Base-by-base conservation (phyloP, 495 filamentous ascomycete species). In the Neurospora pannonica region DNA sequence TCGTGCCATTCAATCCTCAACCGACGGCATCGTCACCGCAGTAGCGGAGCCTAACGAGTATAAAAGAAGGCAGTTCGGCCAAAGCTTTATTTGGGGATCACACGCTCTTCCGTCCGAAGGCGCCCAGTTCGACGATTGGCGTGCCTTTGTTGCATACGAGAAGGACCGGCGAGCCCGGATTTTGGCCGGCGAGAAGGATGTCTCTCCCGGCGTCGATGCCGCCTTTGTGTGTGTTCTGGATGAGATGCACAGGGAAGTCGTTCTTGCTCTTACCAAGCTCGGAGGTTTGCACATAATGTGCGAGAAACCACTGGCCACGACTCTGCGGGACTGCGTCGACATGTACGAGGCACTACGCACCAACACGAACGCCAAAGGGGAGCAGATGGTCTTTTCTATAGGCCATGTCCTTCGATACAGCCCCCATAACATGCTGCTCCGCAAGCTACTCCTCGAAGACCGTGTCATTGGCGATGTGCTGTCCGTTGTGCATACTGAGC, bases 301-400 rank as follows among this genome's bases (percentile, higher is more conserved):
- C 84, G 97, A 99, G 85, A 99, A 99, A 81, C 96, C 96, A 0
- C 85, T 99, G 21, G 93, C 93, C 3, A 92, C 92, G 3, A 92
- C 87, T 0, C 84, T 98, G 17, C 76, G 85, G 31, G 93, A 95
- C 71, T 97, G 94, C 80, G 81, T 95, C 8, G 81, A 82, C 19
- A 93, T 97, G 71, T 93, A 93, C 77, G 83, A 86, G 11, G 86
- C 90, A 2, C 75, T 84, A 39, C 77, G 80, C 34, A 71, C 78
- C 24, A 79, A 81, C 43, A 74, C 38, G 39, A 71, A 70, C 28
- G 71, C 48, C n/a, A 73, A 70, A 38, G 76, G 75, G 15, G 79
- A 85, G 38, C 83, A 83, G 11, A 83, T 84, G 34, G 82, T 95
- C 21, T 97, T 99, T 80, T 94, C 93, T 7, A 93, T 98, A 75